Evolutionary conservation across 805 yeast genomes (phyloP).

Genomic region (Candida saitoana): DNA sequence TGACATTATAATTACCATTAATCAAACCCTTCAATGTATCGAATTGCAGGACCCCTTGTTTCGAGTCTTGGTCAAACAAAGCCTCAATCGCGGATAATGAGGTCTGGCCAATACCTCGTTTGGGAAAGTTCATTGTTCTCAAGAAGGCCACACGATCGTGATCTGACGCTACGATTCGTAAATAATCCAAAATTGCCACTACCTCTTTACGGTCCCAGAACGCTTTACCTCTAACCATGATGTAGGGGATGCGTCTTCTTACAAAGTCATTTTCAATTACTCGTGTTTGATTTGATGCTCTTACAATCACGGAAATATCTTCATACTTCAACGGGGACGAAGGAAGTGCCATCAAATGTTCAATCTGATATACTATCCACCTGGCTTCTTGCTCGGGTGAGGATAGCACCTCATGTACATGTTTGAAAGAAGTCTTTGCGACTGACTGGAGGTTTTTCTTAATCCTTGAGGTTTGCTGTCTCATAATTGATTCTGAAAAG

Average conservation of each 20-base stretch:
- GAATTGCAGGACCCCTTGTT: constrained; percentile 7
- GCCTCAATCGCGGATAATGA: constrained; percentile 35
- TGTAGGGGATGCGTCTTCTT: constrained; percentile 55
- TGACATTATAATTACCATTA: constrained; percentile 3
- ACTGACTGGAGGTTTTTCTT: constrained; percentile 47
- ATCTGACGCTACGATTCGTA: constrained; percentile 58
- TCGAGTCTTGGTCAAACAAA: constrained; percentile 5
- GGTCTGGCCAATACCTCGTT: constrained; percentile 64
- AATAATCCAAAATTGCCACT: constrained; percentile 53
- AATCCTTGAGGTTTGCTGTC: constrained; percentile 46
- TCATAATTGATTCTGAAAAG: constrained; percentile 62
- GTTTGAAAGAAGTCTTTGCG: constrained; percentile 37
- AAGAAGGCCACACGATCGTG: constrained; percentile 58
- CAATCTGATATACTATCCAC: constrained; percentile 54
- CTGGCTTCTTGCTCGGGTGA: constrained; percentile 53
- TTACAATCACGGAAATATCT: constrained; percentile 71
- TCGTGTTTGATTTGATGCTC: constrained; percentile 61
- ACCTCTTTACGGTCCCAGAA: constrained; percentile 81
- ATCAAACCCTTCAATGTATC: constrained; percentile 7
- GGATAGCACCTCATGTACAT: constrained; percentile 39
- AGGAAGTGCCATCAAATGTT: constrained; percentile 43
- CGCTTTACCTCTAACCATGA: constrained; percentile 65
- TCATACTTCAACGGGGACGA: constrained; percentile 38
- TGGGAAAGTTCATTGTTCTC: constrained; percentile 56
- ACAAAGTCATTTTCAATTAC: constrained; percentile 62